phyloP scores from a whole-genome alignment of 352 stramenopile species.

The Phytophthora vignae region DNA sequence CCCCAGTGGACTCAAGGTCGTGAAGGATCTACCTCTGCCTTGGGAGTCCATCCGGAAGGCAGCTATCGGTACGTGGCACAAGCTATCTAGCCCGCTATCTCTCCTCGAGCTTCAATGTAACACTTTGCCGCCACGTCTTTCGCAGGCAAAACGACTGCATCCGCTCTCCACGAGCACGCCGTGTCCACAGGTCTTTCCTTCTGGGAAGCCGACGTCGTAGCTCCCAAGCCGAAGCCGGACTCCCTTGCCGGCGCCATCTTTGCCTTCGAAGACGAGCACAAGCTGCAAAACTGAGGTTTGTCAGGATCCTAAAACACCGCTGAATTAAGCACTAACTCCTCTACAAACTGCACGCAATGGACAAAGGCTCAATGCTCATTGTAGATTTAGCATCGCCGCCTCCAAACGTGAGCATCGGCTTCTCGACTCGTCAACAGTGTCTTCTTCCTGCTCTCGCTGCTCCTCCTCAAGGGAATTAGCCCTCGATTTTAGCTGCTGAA shows the following conservation, averaged over 20 bases:
- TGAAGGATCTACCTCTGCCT: conserved; percentile 46
- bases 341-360: conserved; percentile 4
- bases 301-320: neutral
- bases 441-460: conserved; percentile 5
- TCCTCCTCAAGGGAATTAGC: neutral
- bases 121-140: neutral
- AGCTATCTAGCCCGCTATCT: too few relatives aligned
- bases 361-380: conserved; percentile 18
- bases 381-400: conserved; percentile 12
- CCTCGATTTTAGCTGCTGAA: neutral
- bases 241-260: conserved; percentile 62
- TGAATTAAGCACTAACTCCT: neutral
- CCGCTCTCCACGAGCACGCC: conserved; percentile 57
- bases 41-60: conserved; percentile 79
- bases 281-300: conserved; percentile 9
- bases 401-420: neutral
- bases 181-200: conserved; percentile 43
- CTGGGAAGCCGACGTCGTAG: conserved; percentile 65
- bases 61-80: conserved; percentile 60
- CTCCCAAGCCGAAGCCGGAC: conserved; percentile 63
- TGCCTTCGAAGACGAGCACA: conserved; percentile 42
- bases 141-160: conserved; percentile 75
- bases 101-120: neutral
- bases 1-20: conserved; percentile 75
- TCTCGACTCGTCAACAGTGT: neutral